Evolutionary conservation across 768 basidiomycete species (phyloP), one percentile per base, ranked within the genome.

Genomic region (Erythrobasidium yunnanense): DNA sequence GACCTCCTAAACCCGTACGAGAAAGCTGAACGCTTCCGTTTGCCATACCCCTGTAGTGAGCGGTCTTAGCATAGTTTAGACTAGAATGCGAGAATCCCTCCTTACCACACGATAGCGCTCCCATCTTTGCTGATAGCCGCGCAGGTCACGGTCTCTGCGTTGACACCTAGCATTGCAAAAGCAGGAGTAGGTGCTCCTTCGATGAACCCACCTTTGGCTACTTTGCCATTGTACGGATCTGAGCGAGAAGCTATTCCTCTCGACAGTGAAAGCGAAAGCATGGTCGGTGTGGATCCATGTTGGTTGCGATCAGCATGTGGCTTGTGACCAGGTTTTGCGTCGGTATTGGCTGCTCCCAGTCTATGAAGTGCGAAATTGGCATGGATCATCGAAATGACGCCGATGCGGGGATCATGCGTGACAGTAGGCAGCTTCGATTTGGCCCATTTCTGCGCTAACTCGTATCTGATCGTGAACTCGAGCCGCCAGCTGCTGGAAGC

Each of bases 161-260:
- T 51, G 49, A 30, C 60, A 29, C 33, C 57, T 32, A 52, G 23
- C 33, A 22, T 33, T 17, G 56, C 63, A n/a, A 46, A 34, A 13
- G 60, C 30, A 18, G 32, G 47, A 17, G 30, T 51, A 1, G 57
- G 60, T 11, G 47, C 58, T 23, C 46, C 51, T 23, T 58, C 67
- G 27, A 34, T 65, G 25, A 63, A 68, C 29, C 56, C 57, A n/a
- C 56, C 57, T 42, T 52, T 42, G 32, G 58, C 49, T n/a, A 68
- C 60, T 51, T 63, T 63, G 23, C 60, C 60, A 49, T 27, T 63
- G 47, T 34, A 63, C 25, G 60, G 60, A 51, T 63, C 60, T 32
- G 60, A 63, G 2, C 60, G 47, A 1, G 49, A 65, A 25, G 67
- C 38, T 46, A 23, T 32, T 30, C 51, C 58, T 13, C 56, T 7